Evolutionary conservation across 2,329 filamentous ascomycete species (phyloP).

Genomic region (Leptographium flavum): DNA sequence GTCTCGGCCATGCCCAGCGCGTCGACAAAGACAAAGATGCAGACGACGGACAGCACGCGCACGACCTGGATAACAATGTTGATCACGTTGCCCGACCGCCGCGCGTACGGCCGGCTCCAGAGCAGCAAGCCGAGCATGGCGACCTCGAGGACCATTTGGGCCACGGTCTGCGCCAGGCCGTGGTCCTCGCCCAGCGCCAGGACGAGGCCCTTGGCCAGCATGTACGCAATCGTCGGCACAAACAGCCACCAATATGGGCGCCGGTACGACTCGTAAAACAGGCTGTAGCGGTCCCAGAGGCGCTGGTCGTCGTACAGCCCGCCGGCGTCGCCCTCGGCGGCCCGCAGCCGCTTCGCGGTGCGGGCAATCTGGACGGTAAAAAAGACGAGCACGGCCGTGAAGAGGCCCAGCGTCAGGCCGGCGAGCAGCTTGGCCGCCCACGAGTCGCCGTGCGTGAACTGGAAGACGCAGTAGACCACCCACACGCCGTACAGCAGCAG

Average conservation of each 20-base stretch:
- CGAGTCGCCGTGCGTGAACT: constrained; percentile 86
- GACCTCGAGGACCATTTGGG: constrained; percentile 68
- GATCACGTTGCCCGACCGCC: constrained; percentile 79
- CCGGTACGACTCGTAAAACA: constrained; percentile 95
- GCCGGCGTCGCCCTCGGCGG: constrained; percentile 55
- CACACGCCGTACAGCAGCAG: constrained; percentile 86
- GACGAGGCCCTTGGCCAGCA: constrained; percentile 76
- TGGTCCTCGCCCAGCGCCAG: constrained; percentile 77
- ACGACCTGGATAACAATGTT: constrained; percentile 86
- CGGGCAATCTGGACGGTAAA: constrained; percentile 76
- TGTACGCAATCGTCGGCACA: constrained; percentile 75
- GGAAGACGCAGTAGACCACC: constrained; percentile 91
- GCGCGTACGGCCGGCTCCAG: constrained; percentile 76
- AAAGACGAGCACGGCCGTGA: constrained; percentile 67
- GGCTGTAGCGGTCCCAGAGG: constrained; percentile 86
- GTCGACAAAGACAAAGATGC: constrained; percentile 86
- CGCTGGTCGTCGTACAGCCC: constrained; percentile 78
- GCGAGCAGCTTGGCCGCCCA: constrained; percentile 83
- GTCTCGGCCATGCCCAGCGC: constrained; percentile 81
- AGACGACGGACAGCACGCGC: constrained; percentile 74
- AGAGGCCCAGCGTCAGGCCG: constrained; percentile 63
- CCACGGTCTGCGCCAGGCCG: constrained; percentile 66
- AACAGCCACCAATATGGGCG: constrained; percentile 97
- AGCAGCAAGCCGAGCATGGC: constrained; percentile 66
- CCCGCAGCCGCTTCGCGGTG: constrained; percentile 60